Percentiles rank a stretch among this genome's conserved stretches.
Conservation (phyloP, 1,284 basidiomycete species). For the Marasmius tenuissimus region DNA sequence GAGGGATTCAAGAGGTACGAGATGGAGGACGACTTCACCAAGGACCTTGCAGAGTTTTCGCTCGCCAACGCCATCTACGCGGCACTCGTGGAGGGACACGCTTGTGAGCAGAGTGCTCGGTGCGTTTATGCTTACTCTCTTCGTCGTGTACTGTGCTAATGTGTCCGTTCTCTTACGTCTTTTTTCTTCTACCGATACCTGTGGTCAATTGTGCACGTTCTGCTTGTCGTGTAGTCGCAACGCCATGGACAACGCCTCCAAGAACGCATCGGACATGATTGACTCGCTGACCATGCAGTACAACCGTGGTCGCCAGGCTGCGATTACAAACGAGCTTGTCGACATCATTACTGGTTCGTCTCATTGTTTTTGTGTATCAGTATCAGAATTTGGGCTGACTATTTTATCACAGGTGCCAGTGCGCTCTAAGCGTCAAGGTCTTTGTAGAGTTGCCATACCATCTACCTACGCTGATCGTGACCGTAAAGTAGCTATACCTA, state of each 20-base stretch:
- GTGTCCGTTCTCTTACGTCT: not conserved
- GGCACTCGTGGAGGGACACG: conserved; percentile 93
- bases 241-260: conserved; percentile 99
- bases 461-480: too few species aligned
- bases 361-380: conserved; percentile 2
- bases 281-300: conserved; percentile 86
- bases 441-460: not conserved
- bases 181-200: not conserved
- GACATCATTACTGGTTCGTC: conserved; percentile 88
- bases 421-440: conserved; percentile 32
- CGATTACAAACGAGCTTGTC: conserved; percentile 94
- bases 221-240: conserved; percentile 63
- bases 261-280: conserved; percentile 97
- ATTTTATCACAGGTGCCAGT: conserved; percentile 35
- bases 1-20: conserved; percentile 91
- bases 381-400: not conserved
- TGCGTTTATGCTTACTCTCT: conserved; percentile 30
- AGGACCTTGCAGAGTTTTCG: conserved; percentile 94
- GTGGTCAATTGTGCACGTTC: conserved; percentile 15
- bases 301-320: conserved; percentile 99
- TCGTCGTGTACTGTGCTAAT: not conserved
- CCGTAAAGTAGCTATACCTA: too few species aligned
- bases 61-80: conserved; percentile 97
- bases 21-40: conserved; percentile 94
- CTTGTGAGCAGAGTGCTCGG: conserved; percentile 91